Percentiles rank a stretch among this genome's conserved stretches.
Evolutionary conservation across 164 flowering plant genomes (phyloP).

Genomic region (Magnolia kwangsiensis): DNA sequence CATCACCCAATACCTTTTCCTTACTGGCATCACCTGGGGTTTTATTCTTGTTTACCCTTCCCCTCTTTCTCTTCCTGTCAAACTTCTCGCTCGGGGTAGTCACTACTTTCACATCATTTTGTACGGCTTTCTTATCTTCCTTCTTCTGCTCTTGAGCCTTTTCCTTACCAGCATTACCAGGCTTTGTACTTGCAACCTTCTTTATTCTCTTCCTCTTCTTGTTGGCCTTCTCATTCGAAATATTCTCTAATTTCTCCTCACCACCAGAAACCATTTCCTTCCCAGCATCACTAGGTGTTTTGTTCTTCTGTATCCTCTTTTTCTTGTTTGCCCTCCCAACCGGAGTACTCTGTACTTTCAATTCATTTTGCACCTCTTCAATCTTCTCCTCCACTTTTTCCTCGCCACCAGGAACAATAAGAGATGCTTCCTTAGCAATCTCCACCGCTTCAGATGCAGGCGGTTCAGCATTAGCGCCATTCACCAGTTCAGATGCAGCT

Average conservation of each 20-base stretch:
- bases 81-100: neutral
- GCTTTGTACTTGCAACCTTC: neutral
- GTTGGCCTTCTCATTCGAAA: neutral
- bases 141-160: neutral
- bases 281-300: neutral
- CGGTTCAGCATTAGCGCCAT: neutral
- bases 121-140: constrained; percentile 3
- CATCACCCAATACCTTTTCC: constrained; percentile 2
- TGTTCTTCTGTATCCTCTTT: neutral
- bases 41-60: neutral
- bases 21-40: neutral
- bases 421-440: constrained; percentile 1
- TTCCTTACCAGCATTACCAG: constrained; percentile 1
- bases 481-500: neutral
- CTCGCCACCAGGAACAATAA: neutral
- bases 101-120: neutral
- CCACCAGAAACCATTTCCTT: neutral
- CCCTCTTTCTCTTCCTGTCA: neutral
- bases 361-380: constrained; percentile 13
- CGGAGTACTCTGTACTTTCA: neutral
- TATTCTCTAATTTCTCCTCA: neutral
- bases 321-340: neutral
- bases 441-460: constrained; percentile 10
- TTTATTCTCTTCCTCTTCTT: constrained; percentile 3
- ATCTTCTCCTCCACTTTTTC: neutral